Evolutionary conservation across 1,139 yeast genomes (phyloP).

Genomic region (Candida sanyaensis): DNA sequence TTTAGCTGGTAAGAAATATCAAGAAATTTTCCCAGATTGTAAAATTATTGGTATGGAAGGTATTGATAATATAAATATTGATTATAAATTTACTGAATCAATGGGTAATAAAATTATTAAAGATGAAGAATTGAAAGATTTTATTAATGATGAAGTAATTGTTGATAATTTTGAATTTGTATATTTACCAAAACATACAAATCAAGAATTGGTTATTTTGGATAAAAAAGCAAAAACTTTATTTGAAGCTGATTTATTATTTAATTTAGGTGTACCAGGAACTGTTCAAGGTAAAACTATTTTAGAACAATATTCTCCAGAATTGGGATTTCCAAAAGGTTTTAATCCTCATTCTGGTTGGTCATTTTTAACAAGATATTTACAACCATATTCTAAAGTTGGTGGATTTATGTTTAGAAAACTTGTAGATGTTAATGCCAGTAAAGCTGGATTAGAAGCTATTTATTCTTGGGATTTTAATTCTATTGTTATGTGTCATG

Average conservation of each 20-base stretch:
- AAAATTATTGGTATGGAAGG: conserved; percentile 53
- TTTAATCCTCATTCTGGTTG: conserved; percentile 43
- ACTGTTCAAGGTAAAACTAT: conserved; percentile 16
- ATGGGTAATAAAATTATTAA: conserved; percentile 30
- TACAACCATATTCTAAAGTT: conserved; percentile 40
- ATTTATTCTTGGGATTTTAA: conserved; percentile 50
- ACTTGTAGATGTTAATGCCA: conserved; percentile 27
- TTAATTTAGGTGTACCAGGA: conserved; percentile 43
- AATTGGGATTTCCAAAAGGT: conserved; percentile 35
- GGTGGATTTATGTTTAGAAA: conserved; percentile 35
- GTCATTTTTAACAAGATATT: conserved; percentile 34
- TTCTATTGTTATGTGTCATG: conserved; percentile 58
- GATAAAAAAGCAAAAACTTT: conserved; percentile 48
- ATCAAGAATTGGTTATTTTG: conserved; percentile 56
- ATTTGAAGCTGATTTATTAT: conserved; percentile 57
- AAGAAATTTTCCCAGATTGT: conserved; percentile 46
- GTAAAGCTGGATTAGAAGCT: conserved; percentile 30
- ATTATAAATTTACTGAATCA: conserved; percentile 29
- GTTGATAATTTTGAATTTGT: conserved; percentile 52
- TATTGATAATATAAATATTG: conserved; percentile 35
- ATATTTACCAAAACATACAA: conserved; percentile 53
- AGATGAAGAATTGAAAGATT: conserved; percentile 19
- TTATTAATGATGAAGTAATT: conserved; percentile 28
- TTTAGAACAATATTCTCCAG: conserved; percentile 43
- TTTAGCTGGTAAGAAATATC: conserved; percentile 56